These are phyloP conservation scores for Acanthamoeba healyi DNA, from an alignment of 208 protist species.

Conservation along the genomic window DNA sequence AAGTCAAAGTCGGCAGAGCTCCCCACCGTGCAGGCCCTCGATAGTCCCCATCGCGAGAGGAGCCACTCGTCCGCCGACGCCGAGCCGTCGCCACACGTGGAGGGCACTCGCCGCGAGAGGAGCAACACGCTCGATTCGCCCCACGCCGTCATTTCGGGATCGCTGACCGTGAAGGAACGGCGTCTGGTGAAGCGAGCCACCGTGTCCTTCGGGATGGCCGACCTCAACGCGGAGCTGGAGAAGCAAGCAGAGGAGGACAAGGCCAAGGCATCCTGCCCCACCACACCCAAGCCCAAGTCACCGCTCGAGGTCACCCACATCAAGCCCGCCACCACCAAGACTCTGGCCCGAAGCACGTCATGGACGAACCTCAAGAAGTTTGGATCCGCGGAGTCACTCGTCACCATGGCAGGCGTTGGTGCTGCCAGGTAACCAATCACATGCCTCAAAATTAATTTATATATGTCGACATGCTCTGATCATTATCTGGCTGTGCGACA, in stretches of 20 bases:
- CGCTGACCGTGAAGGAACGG: not conserved
- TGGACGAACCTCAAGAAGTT: constrained; percentile 11
- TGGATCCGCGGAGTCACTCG: not conserved
- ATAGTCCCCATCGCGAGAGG: not conserved
- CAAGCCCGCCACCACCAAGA: not conserved
- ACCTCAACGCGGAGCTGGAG: not conserved
- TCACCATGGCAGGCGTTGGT: not conserved
- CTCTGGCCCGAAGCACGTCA: not conserved
- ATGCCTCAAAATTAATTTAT: not conserved
- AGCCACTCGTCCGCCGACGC: not conserved
- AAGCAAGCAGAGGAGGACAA: not conserved
- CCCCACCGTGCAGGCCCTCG: too few relatives aligned
- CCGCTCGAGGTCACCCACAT: not conserved
- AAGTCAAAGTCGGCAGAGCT: not conserved
- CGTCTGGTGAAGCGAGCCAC: not conserved
- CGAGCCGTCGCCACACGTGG: not conserved
- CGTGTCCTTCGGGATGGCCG: not conserved
- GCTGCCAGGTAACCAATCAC: not conserved
- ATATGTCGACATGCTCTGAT: not conserved
- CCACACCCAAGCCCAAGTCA: not conserved
- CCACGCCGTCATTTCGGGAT: too few relatives aligned
- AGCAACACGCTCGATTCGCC: not conserved
- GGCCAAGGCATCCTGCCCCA: not conserved
- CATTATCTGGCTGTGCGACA: too few relatives aligned
- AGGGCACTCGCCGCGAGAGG: not conserved